Evolutionary conservation across 2,329 filamentous ascomycete genomes (phyloP).

Genomic region (Sarocladium oryzae): DNA sequence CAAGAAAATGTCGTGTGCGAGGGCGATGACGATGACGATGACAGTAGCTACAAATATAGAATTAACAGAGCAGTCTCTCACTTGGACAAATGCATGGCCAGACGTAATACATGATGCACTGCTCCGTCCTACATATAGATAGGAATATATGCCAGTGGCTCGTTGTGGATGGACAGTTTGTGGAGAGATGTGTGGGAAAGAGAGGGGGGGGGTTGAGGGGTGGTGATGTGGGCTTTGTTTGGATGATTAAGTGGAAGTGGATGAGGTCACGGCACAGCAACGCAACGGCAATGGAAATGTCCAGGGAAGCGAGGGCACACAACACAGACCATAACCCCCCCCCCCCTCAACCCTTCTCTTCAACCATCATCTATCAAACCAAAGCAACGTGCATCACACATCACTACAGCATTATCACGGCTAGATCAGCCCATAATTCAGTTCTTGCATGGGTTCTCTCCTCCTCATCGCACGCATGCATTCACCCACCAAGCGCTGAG

Average conservation of each 20-base stretch:
- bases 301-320: constrained; percentile 1
- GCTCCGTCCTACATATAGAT: no score
- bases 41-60: neutral
- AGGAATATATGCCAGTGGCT: no score
- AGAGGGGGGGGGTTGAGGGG: neutral
- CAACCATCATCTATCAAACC: no score
- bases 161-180: neutral
- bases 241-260: constrained; percentile 4
- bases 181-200: neutral
- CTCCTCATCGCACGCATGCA: neutral
- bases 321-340: no score
- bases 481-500: neutral
- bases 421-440: no score
- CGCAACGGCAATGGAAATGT: neutral
- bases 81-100: no score
- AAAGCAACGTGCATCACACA: no score
- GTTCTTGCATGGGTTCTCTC: no score
- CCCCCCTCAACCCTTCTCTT: no score
- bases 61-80: constrained; percentile 6
- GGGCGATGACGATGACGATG: neutral
- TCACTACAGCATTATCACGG: no score
- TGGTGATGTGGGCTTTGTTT: neutral
- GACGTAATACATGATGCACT: no score
- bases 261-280: constrained; percentile 4
- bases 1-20: neutral